Conservation (phyloP, 106 monocot species). For the Allium sativum region DNA sequence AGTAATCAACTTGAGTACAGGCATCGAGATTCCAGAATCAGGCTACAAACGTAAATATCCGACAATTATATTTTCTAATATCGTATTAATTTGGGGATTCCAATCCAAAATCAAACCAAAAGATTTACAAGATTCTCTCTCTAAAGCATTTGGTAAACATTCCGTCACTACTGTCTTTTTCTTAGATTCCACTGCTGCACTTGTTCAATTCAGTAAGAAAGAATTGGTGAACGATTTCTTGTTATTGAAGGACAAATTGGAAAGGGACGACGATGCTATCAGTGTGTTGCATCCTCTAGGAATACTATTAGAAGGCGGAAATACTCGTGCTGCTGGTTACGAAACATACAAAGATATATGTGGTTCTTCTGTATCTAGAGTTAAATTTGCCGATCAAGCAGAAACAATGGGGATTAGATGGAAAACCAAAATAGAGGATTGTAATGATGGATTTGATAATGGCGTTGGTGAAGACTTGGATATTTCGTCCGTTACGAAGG, state of each 20-base stretch:
- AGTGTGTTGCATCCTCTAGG: constrained; percentile 71
- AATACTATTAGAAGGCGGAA: constrained; percentile 68
- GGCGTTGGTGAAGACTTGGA: neutral
- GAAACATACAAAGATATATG: constrained; percentile 69
- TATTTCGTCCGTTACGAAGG: neutral
- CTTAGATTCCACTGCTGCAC: constrained; percentile 58
- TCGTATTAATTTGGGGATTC: constrained; percentile 81
- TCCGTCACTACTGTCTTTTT: constrained; percentile 60
- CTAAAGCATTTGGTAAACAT: constrained; percentile 47
- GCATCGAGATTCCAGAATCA: constrained; percentile 37
- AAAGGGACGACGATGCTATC: constrained; percentile 44
- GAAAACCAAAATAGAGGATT: constrained; percentile 21
- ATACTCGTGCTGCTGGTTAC: constrained; percentile 63
- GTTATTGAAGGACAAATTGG: constrained; percentile 57
- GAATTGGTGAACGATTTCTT: constrained; percentile 62
- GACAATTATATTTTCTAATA: constrained; percentile 34
- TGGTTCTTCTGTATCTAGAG: constrained; percentile 36
- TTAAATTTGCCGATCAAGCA: constrained; percentile 76
- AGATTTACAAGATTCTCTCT: constrained; percentile 49
- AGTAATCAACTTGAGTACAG: constrained; percentile 55
- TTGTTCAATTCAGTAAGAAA: constrained; percentile 66
- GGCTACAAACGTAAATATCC: constrained; percentile 43
- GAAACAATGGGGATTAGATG: constrained; percentile 45
- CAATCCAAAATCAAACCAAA: constrained; percentile 35
- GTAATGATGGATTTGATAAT: neutral